Evolutionary conservation across 1,284 basidiomycete genomes (phyloP).

Genomic region (Cutaneotrichosporon cavernicola): DNA sequence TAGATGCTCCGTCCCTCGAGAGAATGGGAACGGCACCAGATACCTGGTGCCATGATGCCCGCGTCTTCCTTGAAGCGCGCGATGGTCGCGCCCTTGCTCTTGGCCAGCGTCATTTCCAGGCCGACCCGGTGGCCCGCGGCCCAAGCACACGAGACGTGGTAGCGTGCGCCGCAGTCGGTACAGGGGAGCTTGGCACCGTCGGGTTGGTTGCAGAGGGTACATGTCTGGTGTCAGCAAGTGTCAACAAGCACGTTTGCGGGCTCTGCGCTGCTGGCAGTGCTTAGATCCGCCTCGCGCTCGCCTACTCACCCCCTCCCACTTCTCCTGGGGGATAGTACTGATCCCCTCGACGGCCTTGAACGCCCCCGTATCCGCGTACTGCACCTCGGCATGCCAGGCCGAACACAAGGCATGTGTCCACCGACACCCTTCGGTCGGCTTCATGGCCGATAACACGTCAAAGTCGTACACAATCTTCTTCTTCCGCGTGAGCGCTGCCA

Average conservation of each 20-base stretch:
- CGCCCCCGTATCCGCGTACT: conserved; percentile 69
- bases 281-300: conserved; percentile 14
- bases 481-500: conserved; percentile 33
- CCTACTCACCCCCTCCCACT: conserved; percentile 42
- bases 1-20: conserved; percentile 65
- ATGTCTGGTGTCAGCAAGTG: conserved; percentile 27
- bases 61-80: conserved; percentile 82
- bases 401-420: conserved; percentile 91
- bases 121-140: conserved; percentile 75
- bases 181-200: conserved; percentile 83
- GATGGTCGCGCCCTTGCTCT: conserved; percentile 65
- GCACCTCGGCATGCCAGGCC: conserved; percentile 78
- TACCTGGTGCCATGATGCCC: conserved; percentile 75
- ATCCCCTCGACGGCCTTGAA: conserved; percentile 83
- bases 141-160: conserved; percentile 90
- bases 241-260: neutral
- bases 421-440: conserved; percentile 89
- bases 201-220: conserved; percentile 61
- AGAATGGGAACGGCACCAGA: conserved; percentile 77
- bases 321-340: conserved; percentile 62
- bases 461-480: conserved; percentile 58
- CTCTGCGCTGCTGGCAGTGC: neutral
- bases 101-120: conserved; percentile 83
- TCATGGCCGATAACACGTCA: conserved; percentile 76
- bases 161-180: conserved; percentile 73